phyloP scores from a whole-genome alignment of 768 basidiomycete species.

The Mycena albidolilacea region DNA sequence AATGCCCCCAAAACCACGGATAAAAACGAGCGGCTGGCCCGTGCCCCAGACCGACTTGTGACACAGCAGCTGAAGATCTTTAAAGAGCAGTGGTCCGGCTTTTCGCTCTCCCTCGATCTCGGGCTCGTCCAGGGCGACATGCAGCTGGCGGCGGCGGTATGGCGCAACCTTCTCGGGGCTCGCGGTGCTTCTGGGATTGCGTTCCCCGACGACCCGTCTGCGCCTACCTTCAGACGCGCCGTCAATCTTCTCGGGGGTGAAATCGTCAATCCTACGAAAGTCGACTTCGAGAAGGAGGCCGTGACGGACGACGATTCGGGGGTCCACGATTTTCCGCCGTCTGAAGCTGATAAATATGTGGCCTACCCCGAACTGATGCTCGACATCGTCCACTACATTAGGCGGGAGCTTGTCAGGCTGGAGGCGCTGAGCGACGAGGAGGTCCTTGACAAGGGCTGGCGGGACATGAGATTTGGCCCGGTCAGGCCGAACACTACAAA shows the following conservation, averaged over 20 bases:
- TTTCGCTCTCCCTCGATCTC: constrained; percentile 85
- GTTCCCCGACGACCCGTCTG: constrained; percentile 49
- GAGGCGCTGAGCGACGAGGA: constrained; percentile 66
- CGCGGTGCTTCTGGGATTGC: constrained; percentile 84
- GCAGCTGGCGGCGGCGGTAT: constrained; percentile 89
- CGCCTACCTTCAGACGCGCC: constrained; percentile 66
- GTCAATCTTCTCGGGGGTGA: constrained; percentile 81
- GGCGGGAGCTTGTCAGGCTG: constrained; percentile 80
- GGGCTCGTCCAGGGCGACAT: constrained; percentile 82
- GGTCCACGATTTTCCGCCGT: constrained; percentile 76
- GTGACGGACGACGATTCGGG: constrained; percentile 76
- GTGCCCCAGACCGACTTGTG: constrained; percentile 84
- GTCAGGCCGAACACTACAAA: constrained; percentile 38
- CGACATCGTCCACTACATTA: constrained; percentile 75
- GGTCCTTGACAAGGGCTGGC: constrained; percentile 56
- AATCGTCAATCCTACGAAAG: constrained; percentile 70
- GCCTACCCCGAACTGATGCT: constrained; percentile 84
- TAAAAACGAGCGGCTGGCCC: constrained; percentile 45
- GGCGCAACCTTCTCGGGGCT: constrained; percentile 92
- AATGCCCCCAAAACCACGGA: constrained; percentile 51
- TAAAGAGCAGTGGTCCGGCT: constrained; percentile 92
- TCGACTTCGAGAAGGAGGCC: constrained; percentile 73
- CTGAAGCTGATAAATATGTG: constrained; percentile 78
- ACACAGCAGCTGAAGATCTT: constrained; percentile 92
- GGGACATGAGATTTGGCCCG: constrained; percentile 57